Percentiles rank a stretch among this genome's conserved stretches.
Conservation (phyloP, 2,329 filamentous ascomycete genomes). For the Lachnellula occidentalis region DNA sequence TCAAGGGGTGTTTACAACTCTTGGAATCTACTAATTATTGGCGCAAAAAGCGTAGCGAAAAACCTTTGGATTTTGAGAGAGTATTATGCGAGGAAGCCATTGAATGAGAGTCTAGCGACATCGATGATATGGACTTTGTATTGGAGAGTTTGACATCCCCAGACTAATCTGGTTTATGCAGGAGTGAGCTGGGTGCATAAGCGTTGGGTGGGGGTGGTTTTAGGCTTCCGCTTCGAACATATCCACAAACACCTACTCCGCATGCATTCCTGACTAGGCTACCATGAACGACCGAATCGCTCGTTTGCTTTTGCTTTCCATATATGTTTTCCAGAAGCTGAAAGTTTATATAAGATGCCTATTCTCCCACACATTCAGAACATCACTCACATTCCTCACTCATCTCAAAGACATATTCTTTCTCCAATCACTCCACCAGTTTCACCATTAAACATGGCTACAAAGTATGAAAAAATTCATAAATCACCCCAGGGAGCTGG, state of each 20-base stretch:
- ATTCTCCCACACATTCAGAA: neutral
- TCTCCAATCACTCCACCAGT: neutral
- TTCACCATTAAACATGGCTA: neutral
- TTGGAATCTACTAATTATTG: conserved; percentile 33
- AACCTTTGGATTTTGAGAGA: neutral
- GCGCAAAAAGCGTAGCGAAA: conserved; percentile 32
- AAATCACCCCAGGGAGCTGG: conserved; percentile 1
- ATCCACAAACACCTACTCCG: too few relatives aligned
- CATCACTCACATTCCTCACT: neutral
- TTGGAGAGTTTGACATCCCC: neutral
- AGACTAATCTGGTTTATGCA: neutral
- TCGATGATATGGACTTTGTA: neutral
- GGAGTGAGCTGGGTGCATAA: too few relatives aligned
- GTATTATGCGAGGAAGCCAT: neutral
- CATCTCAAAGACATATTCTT: neutral
- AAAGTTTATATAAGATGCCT: too few relatives aligned
- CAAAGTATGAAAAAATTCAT: neutral
- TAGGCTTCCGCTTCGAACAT: too few relatives aligned
- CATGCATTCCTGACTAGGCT: too few relatives aligned
- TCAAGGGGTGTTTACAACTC: conserved; percentile 31
- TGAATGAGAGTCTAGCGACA: neutral
- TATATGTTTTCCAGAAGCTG: too few relatives aligned
- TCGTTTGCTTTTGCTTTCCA: too few relatives aligned
- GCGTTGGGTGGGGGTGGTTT: too few relatives aligned
- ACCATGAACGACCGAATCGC: too few relatives aligned